These are phyloP conservation scores for Tremella fuciformis DNA, from an alignment of 768 basidiomycete genomes.

Conservation along the genomic window DNA sequence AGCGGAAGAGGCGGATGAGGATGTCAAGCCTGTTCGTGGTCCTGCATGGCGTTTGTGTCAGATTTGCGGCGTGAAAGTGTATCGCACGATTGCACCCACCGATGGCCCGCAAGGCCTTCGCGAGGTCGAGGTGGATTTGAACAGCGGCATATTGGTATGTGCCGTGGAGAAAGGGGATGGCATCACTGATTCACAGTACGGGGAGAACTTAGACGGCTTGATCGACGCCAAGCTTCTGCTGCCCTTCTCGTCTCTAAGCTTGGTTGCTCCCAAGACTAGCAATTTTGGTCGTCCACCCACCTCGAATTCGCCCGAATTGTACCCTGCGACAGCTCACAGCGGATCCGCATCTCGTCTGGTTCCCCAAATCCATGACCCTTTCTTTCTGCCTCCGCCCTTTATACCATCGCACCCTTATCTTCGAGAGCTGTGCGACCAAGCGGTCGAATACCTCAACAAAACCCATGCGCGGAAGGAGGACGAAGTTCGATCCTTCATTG, in stretches of 20 bases:
- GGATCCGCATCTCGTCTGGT: conserved; percentile 18
- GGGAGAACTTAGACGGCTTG: conserved; percentile 12
- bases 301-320: conserved; percentile 11
- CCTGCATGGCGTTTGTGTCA: conserved; percentile 32
- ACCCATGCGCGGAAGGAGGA: conserved; percentile 30
- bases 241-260: conserved; percentile 26
- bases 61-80: conserved; percentile 28
- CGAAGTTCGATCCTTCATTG: conserved; percentile 40
- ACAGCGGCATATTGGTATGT: conserved; percentile 34
- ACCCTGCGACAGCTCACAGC: conserved; percentile 12
- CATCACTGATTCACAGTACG: conserved; percentile 17
- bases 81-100: neutral
- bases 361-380: conserved; percentile 45
- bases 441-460: conserved; percentile 31
- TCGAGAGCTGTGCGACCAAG: conserved; percentile 32
- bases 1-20: neutral
- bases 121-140: conserved; percentile 24
- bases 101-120: no score
- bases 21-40: neutral
- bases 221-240: conserved; percentile 1
- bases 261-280: conserved; percentile 21
- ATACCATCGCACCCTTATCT: conserved; percentile 47
- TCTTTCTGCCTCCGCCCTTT: conserved; percentile 53
- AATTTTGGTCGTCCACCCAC: conserved; percentile 38
- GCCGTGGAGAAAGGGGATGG: no score